These are phyloP conservation scores for Candida sp. DNA, from an alignment of 1,139 yeast species.

Conservation along the genomic window DNA sequence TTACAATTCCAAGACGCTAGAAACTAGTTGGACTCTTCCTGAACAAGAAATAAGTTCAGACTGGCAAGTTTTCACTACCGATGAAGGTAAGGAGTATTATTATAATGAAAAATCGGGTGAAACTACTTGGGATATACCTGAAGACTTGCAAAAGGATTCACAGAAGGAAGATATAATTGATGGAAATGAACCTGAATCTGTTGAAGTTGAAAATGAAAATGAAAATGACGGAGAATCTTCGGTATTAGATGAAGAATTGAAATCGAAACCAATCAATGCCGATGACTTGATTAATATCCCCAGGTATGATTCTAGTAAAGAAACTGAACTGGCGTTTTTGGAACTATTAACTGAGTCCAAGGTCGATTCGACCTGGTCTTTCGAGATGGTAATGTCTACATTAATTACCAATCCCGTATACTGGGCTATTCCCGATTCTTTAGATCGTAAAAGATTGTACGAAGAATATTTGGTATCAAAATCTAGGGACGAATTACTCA, in stretches of 20 bases:
- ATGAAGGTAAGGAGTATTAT: slow-evolving; percentile 72
- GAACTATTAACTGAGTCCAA: slow-evolving; percentile 47
- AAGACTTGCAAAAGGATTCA: slow-evolving; percentile 20
- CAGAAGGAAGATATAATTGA: background rate
- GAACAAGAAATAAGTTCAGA: slow-evolving; percentile 19
- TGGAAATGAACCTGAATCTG: slow-evolving; percentile 6
- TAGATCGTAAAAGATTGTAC: slow-evolving; percentile 57
- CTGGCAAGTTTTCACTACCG: slow-evolving; percentile 70
- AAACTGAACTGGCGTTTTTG: slow-evolving; percentile 46
- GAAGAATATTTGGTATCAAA: slow-evolving; percentile 60
- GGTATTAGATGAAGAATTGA: slow-evolving; percentile 10
- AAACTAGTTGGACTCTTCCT: slow-evolving; percentile 85
- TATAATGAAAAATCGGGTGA: slow-evolving; percentile 62
- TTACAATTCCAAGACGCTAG: slow-evolving; percentile 61
- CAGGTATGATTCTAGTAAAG: slow-evolving; percentile 18
- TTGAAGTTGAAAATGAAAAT: background rate
- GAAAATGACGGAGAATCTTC: slow-evolving; percentile 8
- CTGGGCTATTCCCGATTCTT: slow-evolving; percentile 65
- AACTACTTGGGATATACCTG: slow-evolving; percentile 82
- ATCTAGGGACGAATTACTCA: slow-evolving; percentile 51
- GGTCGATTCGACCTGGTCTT: slow-evolving; percentile 77
- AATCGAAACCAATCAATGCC: slow-evolving; percentile 7
- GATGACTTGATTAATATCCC: slow-evolving; percentile 14
- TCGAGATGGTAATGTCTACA: slow-evolving; percentile 61
- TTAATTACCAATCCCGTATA: slow-evolving; percentile 60